Evolutionary conservation across 495 filamentous ascomycete genomes (phyloP).

Genomic region (Hypoxylon intermedium): DNA sequence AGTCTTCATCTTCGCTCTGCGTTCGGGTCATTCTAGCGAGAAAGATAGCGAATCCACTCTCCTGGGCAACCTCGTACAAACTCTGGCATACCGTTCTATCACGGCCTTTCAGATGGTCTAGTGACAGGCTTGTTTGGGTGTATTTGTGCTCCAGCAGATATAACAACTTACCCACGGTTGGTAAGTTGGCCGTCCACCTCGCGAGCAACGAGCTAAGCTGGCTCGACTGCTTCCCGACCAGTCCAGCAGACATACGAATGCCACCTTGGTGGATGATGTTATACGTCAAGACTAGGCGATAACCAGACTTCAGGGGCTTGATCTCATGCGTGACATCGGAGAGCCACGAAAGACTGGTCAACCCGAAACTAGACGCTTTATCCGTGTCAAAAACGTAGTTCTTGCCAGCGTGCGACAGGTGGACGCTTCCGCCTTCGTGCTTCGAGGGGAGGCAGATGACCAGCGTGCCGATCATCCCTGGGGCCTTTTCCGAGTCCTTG

Average conservation of each 20-base stretch:
- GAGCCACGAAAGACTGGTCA: conserved; percentile 57
- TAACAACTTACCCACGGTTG: conserved; percentile 18
- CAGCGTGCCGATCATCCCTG: conserved; percentile 60
- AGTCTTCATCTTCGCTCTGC: background rate
- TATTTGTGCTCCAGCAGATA: conserved; percentile 58
- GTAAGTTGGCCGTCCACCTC: conserved; percentile 7
- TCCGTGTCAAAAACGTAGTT: conserved; percentile 50
- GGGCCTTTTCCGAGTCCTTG: conserved; percentile 59
- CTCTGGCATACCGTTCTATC: conserved; percentile 43
- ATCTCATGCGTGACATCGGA: conserved; percentile 61
- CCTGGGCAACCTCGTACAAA: conserved; percentile 11
- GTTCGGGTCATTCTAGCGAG: conserved; percentile 18
- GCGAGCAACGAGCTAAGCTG: background rate
- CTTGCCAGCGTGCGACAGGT: conserved; percentile 49
- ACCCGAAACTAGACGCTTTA: conserved; percentile 38
- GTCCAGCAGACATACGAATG: conserved; percentile 19
- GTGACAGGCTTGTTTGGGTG: conserved; percentile 46
- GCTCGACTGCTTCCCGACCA: conserved; percentile 30
- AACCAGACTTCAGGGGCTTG: conserved; percentile 53
- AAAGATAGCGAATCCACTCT: conserved; percentile 8
- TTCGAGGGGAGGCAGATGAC: conserved; percentile 59
- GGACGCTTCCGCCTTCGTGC: conserved; percentile 58
- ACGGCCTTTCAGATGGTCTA: conserved; percentile 49
- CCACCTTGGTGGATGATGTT: conserved; percentile 53
- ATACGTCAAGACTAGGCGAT: conserved; percentile 60